Conservation (phyloP, 225 moss, liverwort and hornwort genomes). For the Anthoceros angustus region DNA sequence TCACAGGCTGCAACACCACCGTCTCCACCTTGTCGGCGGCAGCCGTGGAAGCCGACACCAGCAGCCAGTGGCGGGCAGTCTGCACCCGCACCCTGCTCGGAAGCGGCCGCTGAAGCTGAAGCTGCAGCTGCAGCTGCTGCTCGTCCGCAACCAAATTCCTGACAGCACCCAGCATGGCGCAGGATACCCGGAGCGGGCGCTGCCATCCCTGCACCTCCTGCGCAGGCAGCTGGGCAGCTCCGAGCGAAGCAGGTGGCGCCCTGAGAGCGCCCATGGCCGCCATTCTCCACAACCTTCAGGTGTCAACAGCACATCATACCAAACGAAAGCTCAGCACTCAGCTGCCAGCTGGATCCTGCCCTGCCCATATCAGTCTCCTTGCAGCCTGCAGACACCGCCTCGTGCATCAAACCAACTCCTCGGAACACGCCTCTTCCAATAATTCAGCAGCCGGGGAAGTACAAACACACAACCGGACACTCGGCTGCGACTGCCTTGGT, state of each 20-base stretch:
- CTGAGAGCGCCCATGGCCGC: not conserved
- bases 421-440: too few species aligned
- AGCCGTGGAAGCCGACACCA: conserved; percentile 15
- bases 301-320: not conserved
- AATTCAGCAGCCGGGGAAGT: too few species aligned
- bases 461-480: too few species aligned
- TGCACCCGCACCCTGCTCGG: conserved; percentile 8
- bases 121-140: conserved; percentile 7
- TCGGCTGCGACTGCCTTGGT: too few species aligned
- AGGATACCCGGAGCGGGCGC: not conserved
- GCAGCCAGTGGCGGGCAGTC: not conserved
- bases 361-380: too few species aligned
- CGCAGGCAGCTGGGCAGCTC: not conserved
- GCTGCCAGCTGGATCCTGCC: too few species aligned
- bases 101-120: conserved; percentile 8
- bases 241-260: not conserved
- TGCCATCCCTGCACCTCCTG: not conserved
- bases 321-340: too few species aligned
- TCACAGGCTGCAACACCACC: conserved; percentile 51
- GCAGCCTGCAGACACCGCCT: too few species aligned
- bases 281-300: not conserved
- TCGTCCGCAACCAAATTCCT: not conserved
- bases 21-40: conserved; percentile 42
- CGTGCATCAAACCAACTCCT: too few species aligned
- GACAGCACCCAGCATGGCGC: not conserved